Conservation (phyloP, 768 basidiomycete genomes). For the Xanthoconium stramineum region DNA sequence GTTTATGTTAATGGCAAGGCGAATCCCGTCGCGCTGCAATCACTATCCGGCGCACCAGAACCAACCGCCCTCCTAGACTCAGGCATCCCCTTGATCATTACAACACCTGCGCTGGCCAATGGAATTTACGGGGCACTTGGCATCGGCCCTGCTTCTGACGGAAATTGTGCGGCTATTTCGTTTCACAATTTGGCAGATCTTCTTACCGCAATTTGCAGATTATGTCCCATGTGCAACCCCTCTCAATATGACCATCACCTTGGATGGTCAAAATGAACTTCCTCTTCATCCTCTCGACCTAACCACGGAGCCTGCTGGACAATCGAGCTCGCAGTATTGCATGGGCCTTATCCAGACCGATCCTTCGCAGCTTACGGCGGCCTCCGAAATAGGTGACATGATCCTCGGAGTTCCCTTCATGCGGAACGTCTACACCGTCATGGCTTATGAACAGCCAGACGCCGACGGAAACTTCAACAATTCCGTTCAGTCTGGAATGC, state of each 20-base stretch:
- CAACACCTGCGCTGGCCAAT: slow-evolving; percentile 59
- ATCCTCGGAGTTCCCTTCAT: slow-evolving; percentile 78
- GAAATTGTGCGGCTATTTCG: slow-evolving; percentile 50
- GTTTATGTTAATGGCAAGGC: slow-evolving; percentile 52
- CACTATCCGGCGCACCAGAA: slow-evolving; percentile 37
- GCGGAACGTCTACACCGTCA: slow-evolving; percentile 72
- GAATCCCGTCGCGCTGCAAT: slow-evolving; percentile 41
- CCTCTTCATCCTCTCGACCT: slow-evolving; percentile 76
- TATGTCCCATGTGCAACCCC: slow-evolving; percentile 72
- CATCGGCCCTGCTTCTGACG: slow-evolving; percentile 54
- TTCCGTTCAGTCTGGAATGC: slow-evolving; percentile 16
- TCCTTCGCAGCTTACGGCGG: slow-evolving; percentile 38
- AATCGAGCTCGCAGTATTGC: slow-evolving; percentile 47
- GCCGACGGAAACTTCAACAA: slow-evolving; percentile 44
- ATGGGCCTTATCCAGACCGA: slow-evolving; percentile 66
- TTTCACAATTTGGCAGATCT: neutral
- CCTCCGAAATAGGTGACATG: slow-evolving; percentile 55
- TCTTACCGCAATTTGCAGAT: slow-evolving; percentile 41
- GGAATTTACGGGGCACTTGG: slow-evolving; percentile 77
- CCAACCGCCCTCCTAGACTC: slow-evolving; percentile 74
- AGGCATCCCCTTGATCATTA: slow-evolving; percentile 65
- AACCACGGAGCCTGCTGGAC: slow-evolving; percentile 44
- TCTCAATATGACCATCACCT: slow-evolving; percentile 66
- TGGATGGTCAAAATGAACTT: slow-evolving; percentile 55
- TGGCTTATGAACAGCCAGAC: slow-evolving; percentile 57